These are phyloP conservation scores for Microsporum audouinii DNA, from an alignment of 2,329 filamentous ascomycete genomes.

Conservation along the genomic window DNA sequence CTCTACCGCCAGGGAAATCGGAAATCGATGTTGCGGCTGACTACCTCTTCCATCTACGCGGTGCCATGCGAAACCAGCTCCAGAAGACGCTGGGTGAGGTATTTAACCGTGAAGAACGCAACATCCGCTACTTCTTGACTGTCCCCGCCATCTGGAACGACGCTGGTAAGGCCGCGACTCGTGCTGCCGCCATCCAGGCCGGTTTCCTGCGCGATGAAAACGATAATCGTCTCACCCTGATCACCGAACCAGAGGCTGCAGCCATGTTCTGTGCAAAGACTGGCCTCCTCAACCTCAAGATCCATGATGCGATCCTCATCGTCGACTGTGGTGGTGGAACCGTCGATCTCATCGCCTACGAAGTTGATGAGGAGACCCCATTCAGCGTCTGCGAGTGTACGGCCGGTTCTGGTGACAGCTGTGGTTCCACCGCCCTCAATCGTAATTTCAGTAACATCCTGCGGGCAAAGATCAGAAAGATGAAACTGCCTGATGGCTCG, in stretches of 20 bases:
- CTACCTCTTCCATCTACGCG: slow-evolving; percentile 94
- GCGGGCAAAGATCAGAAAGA: slow-evolving; percentile 94
- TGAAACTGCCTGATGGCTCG: slow-evolving; percentile 95
- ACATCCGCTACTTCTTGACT: slow-evolving; percentile 94
- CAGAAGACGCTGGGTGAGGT: slow-evolving; percentile 96
- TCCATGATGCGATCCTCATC: slow-evolving; percentile 96
- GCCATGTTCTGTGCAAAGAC: slow-evolving; percentile 98
- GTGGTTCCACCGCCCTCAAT: slow-evolving; percentile 95
- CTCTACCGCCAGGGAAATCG: slow-evolving; percentile 92
- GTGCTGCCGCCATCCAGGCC: slow-evolving; percentile 90
- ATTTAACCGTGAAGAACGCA: slow-evolving; percentile 94
- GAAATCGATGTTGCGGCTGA: slow-evolving; percentile 99
- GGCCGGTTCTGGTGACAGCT: slow-evolving; percentile 91
- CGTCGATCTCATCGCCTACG: slow-evolving; percentile 96
- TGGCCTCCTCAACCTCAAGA: slow-evolving; percentile 86
- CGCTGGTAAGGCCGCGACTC: slow-evolving; percentile 90
- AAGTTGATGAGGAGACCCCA: slow-evolving; percentile 93
- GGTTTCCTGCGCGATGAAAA: slow-evolving; percentile 96
- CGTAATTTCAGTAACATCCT: slow-evolving; percentile 97
- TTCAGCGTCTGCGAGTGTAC: slow-evolving; percentile 97
- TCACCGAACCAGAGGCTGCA: slow-evolving; percentile 93
- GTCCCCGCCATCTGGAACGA: slow-evolving; percentile 99
- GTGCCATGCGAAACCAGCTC: slow-evolving; percentile 89
- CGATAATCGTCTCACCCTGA: slow-evolving; percentile 85
- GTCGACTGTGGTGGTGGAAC: slow-evolving; percentile 98